Evolutionary conservation across 1,284 basidiomycete genomes (phyloP).

Genomic region (Mrakiaceae sp.): DNA sequence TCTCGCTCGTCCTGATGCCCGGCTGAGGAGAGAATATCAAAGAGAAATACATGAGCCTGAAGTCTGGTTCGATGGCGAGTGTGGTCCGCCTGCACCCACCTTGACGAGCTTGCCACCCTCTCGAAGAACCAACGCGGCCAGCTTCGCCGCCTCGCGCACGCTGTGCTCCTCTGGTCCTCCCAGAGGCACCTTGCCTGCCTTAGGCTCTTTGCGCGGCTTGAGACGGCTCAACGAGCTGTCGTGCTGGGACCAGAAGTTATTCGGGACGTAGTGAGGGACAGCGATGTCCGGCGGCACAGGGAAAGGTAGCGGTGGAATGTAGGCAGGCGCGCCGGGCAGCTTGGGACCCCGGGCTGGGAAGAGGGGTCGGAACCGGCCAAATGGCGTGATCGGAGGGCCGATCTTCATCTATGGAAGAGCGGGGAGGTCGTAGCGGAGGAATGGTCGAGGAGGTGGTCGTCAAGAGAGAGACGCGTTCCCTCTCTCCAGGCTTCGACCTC

Average conservation of each 20-base stretch:
- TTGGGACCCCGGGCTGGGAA: neutral
- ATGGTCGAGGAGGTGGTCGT: too few relatives aligned
- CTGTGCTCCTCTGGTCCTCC: constrained; percentile 47
- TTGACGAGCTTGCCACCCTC: constrained; percentile 48
- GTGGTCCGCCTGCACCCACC: constrained; percentile 36
- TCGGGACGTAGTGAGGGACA: constrained; percentile 49
- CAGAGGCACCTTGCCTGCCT: constrained; percentile 43
- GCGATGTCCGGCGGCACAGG: constrained; percentile 49
- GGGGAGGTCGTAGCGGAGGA: too few relatives aligned
- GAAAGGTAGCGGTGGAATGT: constrained; percentile 31
- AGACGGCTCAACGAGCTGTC: constrained; percentile 22
- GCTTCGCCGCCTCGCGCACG: constrained; percentile 47
- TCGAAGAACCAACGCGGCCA: constrained; percentile 52
- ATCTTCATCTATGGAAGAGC: too few relatives aligned
- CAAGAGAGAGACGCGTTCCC: neutral
- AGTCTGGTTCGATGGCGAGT: constrained; percentile 6
- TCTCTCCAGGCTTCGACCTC: neutral
- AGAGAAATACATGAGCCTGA: constrained; percentile 25
- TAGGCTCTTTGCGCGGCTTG: constrained; percentile 18
- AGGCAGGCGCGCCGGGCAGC: neutral
- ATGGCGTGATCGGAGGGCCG: neutral
- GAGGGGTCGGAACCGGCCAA: constrained; percentile 9
- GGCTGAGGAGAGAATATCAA: constrained; percentile 38
- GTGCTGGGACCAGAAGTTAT: constrained; percentile 26
- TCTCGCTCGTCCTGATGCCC: constrained; percentile 58